Conservation (phyloP, 495 filamentous ascomycete species). For the Massariosphaeria phaeospora region DNA sequence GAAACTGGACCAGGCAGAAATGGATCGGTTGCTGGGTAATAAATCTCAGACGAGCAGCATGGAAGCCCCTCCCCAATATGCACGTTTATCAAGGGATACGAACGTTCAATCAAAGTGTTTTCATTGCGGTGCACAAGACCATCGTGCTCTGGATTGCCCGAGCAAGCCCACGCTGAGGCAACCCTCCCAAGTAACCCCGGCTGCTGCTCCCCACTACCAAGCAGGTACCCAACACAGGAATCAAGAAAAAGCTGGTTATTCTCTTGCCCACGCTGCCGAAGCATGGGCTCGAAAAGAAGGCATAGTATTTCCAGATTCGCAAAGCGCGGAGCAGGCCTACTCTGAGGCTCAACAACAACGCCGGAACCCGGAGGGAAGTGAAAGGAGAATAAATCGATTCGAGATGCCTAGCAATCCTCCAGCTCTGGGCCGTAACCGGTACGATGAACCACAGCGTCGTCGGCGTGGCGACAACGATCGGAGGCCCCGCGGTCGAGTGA, state of each 20-base stretch:
- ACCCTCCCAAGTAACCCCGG: neutral
- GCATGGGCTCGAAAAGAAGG: slow-evolving; percentile 9
- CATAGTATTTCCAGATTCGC: neutral
- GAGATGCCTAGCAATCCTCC: slow-evolving; percentile 1
- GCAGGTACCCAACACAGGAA: neutral
- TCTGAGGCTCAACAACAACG: slow-evolving; percentile 1
- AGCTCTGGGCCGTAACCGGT: slow-evolving; percentile 4
- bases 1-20: slow-evolving; percentile 13
- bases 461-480: neutral
- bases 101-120: slow-evolving; percentile 13
- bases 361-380: neutral
- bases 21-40: slow-evolving; percentile 2
- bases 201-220: neutral
- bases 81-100: slow-evolving; percentile 3
- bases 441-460: slow-evolving; percentile 12
- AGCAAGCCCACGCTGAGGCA: slow-evolving; percentile 4
- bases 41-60: neutral
- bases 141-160: slow-evolving; percentile 12
- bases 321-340: neutral
- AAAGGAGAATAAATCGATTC: slow-evolving; percentile 20
- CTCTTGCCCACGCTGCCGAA: slow-evolving; percentile 9
- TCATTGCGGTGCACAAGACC: slow-evolving; percentile 5
- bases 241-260: neutral
- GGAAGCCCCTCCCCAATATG: neutral
- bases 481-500: slow-evolving; percentile 4